Percentiles rank a stretch among this genome's conserved stretches.
phyloP scores from a whole-genome alignment of 495 filamentous ascomycete genomes.

The Penicillium coprophilum region DNA sequence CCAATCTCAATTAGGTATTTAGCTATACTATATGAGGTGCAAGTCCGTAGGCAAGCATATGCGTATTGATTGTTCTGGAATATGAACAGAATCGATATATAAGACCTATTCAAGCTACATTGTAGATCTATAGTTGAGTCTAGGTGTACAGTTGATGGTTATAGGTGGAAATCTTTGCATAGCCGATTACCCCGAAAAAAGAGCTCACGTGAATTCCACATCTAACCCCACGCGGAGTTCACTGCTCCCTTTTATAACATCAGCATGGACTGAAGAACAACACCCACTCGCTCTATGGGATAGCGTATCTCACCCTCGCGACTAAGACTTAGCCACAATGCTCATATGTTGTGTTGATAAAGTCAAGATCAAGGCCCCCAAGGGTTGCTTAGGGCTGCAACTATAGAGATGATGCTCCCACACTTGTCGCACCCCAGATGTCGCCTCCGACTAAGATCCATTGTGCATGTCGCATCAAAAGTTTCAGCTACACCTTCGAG shows the following conservation, averaged over 20 bases:
- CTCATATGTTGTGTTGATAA: conserved; percentile 14
- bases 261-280: conserved; percentile 3
- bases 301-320: conserved; percentile 8
- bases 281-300: conserved; percentile 2
- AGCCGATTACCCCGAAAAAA: conserved; percentile 18
- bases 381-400: conserved; percentile 17
- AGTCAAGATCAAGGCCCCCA: conserved; percentile 18
- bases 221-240: conserved; percentile 17
- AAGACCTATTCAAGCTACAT: not conserved
- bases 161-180: not conserved
- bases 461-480: conserved; percentile 1
- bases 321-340: conserved; percentile 13
- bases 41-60: not conserved
- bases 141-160: not conserved
- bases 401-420: conserved; percentile 23
- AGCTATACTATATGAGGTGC: not conserved
- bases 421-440: not conserved
- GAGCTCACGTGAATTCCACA: conserved; percentile 25
- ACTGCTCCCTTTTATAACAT: not conserved
- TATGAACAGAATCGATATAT: not conserved
- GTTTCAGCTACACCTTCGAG: not conserved
- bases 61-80: not conserved
- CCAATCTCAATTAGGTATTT: not conserved
- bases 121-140: not conserved
- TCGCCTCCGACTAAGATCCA: conserved; percentile 3